Percentiles rank a stretch among this genome's conserved stretches.
Conservation (phyloP, 2,329 filamentous ascomycete genomes). For the Diaporthe sp. region DNA sequence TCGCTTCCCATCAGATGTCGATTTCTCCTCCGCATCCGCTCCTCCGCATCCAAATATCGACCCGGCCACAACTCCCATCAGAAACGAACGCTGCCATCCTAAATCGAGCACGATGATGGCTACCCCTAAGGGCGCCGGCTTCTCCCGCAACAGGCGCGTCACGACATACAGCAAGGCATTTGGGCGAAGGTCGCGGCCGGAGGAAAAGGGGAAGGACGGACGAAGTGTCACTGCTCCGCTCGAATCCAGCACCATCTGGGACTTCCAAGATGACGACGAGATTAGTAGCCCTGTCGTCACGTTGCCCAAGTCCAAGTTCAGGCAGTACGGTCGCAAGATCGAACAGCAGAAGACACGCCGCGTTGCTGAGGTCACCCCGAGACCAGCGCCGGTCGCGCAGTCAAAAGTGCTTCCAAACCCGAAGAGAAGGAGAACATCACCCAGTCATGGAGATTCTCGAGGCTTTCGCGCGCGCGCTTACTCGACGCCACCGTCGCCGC, state of each 20-base stretch:
- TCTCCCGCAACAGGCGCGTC: conserved; percentile 48
- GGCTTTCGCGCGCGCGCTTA: conserved; percentile 36
- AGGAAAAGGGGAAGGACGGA: conserved; percentile 36
- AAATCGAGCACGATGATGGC: conserved; percentile 41
- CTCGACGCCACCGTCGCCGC: conserved; percentile 41
- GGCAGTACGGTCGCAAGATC: conserved; percentile 35
- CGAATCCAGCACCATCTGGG: conserved; percentile 40
- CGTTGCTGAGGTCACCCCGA: conserved; percentile 4
- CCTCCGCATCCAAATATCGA: conserved; percentile 6
- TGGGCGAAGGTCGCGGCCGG: conserved; percentile 43
- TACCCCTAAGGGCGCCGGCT: conserved; percentile 42
- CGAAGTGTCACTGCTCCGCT: conserved; percentile 37
- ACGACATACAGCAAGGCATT: conserved; percentile 50
- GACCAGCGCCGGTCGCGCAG: conserved; percentile 22
- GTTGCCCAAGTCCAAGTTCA: conserved; percentile 36
- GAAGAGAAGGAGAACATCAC: conserved; percentile 35
- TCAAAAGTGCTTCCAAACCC: conserved; percentile 31
- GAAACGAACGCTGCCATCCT: conserved; percentile 4
- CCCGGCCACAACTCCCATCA: neutral
- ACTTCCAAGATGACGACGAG: conserved; percentile 41
- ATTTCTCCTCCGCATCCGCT: conserved; percentile 1
- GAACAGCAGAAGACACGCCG: conserved; percentile 25
- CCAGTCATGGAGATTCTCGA: conserved; percentile 25
- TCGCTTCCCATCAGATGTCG: conserved; percentile 31
- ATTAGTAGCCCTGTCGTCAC: conserved; percentile 39